A percentile compares a stretch with the other conserved stretches of the same genome.
Conservation (phyloP, 73 alveolate genomes). For the Paramecium bursaria region DNA sequence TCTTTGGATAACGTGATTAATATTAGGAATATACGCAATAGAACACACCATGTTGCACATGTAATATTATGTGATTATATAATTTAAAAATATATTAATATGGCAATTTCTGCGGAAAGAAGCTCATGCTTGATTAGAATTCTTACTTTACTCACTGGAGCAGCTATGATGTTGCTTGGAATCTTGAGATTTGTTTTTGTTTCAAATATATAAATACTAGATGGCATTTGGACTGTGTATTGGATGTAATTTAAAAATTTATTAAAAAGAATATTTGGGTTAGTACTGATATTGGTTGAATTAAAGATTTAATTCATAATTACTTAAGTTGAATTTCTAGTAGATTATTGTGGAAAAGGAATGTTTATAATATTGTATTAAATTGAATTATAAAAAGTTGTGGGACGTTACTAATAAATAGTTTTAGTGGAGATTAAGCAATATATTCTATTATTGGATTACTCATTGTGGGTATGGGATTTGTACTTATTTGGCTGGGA, state of each 20-base stretch:
- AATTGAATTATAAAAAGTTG: not conserved
- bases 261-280: conserved; percentile 52
- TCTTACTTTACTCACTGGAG: no score
- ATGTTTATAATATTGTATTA: conserved; percentile 46
- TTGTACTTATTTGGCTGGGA: conserved; percentile 6
- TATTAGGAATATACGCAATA: conserved; percentile 2
- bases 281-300: conserved; percentile 36
- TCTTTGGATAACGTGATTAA: conserved; percentile 40
- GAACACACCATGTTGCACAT: conserved; percentile 13
- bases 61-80: conserved; percentile 58
- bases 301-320: not conserved
- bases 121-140: no score
- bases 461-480: not conserved
- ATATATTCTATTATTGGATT: conserved; percentile 12
- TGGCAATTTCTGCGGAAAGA: no score
- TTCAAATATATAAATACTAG: not conserved
- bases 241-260: conserved; percentile 39
- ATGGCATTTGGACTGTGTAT: conserved; percentile 55
- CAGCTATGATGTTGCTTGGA: no score
- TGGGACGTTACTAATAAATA: conserved; percentile 41
- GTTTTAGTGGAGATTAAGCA: not conserved
- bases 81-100: no score
- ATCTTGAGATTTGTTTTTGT: conserved; percentile 16
- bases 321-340: conserved; percentile 24
- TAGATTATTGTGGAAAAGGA: conserved; percentile 51